Percentiles rank a stretch among this genome's conserved stretches.
Conservation (phyloP, 208 protist species). For the Naegleria fowleri region DNA sequence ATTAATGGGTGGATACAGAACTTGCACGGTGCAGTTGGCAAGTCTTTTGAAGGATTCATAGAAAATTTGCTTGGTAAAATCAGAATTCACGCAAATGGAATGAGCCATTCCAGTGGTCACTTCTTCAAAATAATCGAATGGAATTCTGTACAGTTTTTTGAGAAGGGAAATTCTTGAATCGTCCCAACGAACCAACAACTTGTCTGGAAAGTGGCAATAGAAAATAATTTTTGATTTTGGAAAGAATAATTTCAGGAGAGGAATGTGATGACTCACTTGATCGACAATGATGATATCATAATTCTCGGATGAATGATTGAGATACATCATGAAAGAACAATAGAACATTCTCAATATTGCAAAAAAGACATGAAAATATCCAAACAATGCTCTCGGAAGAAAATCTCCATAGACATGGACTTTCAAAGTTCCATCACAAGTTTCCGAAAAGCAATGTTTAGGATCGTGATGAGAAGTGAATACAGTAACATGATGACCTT, state of each 20-base stretch:
- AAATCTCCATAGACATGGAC: constrained; percentile 38
- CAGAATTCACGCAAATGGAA: constrained; percentile 40
- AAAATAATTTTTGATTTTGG: constrained; percentile 39
- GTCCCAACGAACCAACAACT: constrained; percentile 28
- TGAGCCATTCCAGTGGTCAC: constrained; percentile 34
- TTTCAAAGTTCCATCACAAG: constrained; percentile 36
- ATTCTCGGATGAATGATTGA: neutral
- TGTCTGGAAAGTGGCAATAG: constrained; percentile 52
- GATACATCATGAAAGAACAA: neutral
- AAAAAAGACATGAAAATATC: constrained; percentile 36
- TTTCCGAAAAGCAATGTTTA: constrained; percentile 41
- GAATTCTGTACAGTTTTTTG: constrained; percentile 34
- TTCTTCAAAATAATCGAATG: constrained; percentile 43
- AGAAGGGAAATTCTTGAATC: neutral
- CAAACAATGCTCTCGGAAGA: constrained; percentile 40
- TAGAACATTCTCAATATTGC: constrained; percentile 37
- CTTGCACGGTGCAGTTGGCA: neutral
- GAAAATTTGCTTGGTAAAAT: constrained; percentile 35
- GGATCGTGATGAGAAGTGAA: constrained; percentile 39
- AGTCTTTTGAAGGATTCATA: constrained; percentile 19
- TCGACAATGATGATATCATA: constrained; percentile 38
- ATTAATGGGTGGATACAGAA: constrained; percentile 28
- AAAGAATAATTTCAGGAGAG: constrained; percentile 35
- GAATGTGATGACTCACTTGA: constrained; percentile 38
- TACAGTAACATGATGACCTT: constrained; percentile 32